These are phyloP conservation scores for Gossypium trilobum DNA, from an alignment of 441 rosid genomes.

Conservation along the genomic window DNA sequence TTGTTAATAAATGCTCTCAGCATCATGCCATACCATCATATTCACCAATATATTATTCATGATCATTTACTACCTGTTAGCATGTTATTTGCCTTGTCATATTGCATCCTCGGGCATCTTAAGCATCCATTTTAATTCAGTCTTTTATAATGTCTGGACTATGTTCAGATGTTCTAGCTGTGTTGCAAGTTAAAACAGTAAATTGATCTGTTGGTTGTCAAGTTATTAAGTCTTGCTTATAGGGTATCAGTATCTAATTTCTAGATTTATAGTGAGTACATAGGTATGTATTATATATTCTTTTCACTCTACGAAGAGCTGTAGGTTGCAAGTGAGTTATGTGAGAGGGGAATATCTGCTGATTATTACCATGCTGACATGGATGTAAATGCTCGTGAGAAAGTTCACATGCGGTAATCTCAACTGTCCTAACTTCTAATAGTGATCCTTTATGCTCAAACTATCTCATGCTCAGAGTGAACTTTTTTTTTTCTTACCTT, in stretches of 20 bases:
- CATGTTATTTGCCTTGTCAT: neutral
- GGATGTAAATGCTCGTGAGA: slow-evolving; percentile 79
- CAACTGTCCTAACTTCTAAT: slow-evolving; percentile 4
- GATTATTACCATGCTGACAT: slow-evolving; percentile 90
- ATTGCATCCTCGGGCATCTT: neutral
- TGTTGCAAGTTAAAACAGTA: neutral
- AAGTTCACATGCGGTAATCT: slow-evolving; percentile 65
- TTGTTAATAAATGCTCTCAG: neutral
- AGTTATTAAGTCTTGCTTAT: slow-evolving; percentile 6
- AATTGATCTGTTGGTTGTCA: slow-evolving; percentile 2
- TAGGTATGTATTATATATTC: neutral
- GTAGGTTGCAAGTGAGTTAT: slow-evolving; percentile 80
- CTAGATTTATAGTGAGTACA: slow-evolving; percentile 5
- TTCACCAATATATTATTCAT: neutral
- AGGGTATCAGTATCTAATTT: neutral
- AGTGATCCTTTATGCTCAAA: neutral
- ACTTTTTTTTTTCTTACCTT: neutral
- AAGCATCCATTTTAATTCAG: neutral
- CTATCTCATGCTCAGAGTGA: neutral
- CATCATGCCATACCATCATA: neutral
- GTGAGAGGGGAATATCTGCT: slow-evolving; percentile 70
- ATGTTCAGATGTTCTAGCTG: neutral
- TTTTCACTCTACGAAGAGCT: slow-evolving; percentile 20
- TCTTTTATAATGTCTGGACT: neutral
- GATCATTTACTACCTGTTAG: neutral